These are phyloP conservation scores for Spinellus fusiger DNA, from an alignment of 192 early-diverging fungal genomes.

Conservation along the genomic window DNA sequence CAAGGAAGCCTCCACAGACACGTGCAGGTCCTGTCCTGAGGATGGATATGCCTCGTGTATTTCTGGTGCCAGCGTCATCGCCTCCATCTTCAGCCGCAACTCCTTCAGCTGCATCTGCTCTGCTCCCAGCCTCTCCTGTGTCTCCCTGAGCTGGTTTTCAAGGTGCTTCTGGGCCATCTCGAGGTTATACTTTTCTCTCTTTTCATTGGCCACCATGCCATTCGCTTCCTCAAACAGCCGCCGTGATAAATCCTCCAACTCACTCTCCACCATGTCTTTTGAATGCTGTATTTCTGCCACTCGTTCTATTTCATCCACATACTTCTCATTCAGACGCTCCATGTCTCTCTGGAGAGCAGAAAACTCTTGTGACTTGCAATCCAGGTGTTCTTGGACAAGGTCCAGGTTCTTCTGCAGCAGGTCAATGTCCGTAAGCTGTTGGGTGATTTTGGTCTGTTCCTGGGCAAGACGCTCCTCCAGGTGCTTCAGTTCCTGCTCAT, in stretches of 20 bases:
- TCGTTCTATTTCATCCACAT: slow-evolving; percentile 74
- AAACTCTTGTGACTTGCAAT: slow-evolving; percentile 68
- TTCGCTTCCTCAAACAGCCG: slow-evolving; percentile 94
- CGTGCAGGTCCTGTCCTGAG: slow-evolving; percentile 26
- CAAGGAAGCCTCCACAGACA: slow-evolving; percentile 59
- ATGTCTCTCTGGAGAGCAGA: slow-evolving; percentile 57
- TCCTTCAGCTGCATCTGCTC: slow-evolving; percentile 84
- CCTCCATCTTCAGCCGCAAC: slow-evolving; percentile 70
- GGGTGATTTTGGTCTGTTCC: neutral
- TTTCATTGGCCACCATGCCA: slow-evolving; percentile 79
- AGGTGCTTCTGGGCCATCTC: slow-evolving; percentile 47
- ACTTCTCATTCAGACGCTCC: slow-evolving; percentile 65
- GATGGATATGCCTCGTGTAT: too few species aligned
- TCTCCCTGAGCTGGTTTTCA: slow-evolving; percentile 59
- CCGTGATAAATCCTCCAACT: slow-evolving; percentile 88
- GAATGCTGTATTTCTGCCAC: slow-evolving; percentile 79
- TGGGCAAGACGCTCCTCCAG: neutral
- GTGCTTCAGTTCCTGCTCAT: slow-evolving; percentile 7
- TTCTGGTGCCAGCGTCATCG: too few species aligned
- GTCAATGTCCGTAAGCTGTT: slow-evolving; percentile 2
- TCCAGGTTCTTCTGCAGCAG: neutral
- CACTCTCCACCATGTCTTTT: slow-evolving; percentile 84
- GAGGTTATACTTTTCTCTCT: slow-evolving; percentile 48
- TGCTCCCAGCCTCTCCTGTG: slow-evolving; percentile 52
- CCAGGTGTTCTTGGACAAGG: slow-evolving; percentile 56